phyloP scores from a whole-genome alignment of 371 early-diverging fungal genomes.

The Phascolomyces articulosus region DNA sequence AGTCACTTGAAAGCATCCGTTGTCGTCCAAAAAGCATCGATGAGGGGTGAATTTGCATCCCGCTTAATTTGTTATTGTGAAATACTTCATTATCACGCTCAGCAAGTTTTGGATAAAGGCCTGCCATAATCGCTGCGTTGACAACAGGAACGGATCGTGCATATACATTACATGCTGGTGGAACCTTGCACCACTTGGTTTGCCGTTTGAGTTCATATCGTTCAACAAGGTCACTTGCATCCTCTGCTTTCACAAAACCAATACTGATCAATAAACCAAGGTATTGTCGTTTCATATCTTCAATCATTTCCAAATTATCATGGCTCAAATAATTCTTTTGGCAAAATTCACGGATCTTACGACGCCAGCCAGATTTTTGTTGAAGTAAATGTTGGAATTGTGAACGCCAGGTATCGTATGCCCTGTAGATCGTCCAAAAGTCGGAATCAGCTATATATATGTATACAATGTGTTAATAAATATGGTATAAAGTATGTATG shows the following conservation, averaged over 20 bases:
- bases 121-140: slow-evolving; percentile 69
- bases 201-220: slow-evolving; percentile 24
- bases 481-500: not conserved
- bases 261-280: slow-evolving; percentile 71
- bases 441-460: slow-evolving; percentile 63
- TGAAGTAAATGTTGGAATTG: slow-evolving; percentile 25
- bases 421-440: slow-evolving; percentile 75
- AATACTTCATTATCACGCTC: slow-evolving; percentile 17
- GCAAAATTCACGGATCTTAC: slow-evolving; percentile 57
- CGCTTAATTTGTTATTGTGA: slow-evolving; percentile 25
- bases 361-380: slow-evolving; percentile 27
- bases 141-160: slow-evolving; percentile 52
- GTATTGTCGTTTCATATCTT: slow-evolving; percentile 83
- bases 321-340: slow-evolving; percentile 59
- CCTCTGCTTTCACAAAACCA: slow-evolving; percentile 64
- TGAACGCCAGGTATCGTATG: slow-evolving; percentile 74
- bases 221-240: slow-evolving; percentile 8
- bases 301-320: slow-evolving; percentile 71
- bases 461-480: slow-evolving; percentile 7
- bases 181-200: slow-evolving; percentile 49
- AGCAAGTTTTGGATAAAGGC: slow-evolving; percentile 69
- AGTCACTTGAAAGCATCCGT: slow-evolving; percentile 29
- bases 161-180: slow-evolving; percentile 47
- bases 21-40: slow-evolving; percentile 50
- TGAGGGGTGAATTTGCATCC: slow-evolving; percentile 63